Conservation (phyloP, 345 rosid species). For the Populus simonii region DNA sequence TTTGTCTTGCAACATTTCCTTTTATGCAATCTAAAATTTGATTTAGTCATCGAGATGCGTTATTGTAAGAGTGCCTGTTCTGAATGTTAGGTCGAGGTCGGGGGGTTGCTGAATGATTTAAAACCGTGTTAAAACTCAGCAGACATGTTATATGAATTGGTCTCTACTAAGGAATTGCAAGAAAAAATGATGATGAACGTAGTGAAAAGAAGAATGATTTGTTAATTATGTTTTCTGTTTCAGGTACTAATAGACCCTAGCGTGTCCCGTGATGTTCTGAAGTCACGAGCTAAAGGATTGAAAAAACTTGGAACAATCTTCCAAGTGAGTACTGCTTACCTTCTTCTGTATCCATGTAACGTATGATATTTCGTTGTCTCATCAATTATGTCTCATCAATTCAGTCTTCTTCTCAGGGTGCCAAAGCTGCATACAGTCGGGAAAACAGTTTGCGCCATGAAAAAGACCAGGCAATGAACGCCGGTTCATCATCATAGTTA, state of each 20-base stretch:
- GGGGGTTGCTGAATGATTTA: neutral
- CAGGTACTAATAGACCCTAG: conserved; percentile 90
- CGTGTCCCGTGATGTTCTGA: conserved; percentile 62
- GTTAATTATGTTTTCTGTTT: conserved; percentile 7
- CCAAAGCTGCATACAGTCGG: conserved; percentile 65
- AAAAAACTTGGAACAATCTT: conserved; percentile 84
- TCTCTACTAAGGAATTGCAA: neutral
- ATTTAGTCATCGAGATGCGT: neutral
- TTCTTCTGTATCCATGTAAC: neutral
- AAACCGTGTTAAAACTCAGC: neutral
- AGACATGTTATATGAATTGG: neutral
- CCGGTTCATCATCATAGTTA: conserved; percentile 34
- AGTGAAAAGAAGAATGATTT: neutral
- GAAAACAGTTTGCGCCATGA: conserved; percentile 79
- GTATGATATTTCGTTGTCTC: neutral
- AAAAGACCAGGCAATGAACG: conserved; percentile 6
- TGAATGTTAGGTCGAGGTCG: neutral
- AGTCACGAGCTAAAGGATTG: conserved; percentile 61
- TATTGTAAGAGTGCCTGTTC: neutral
- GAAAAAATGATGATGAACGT: neutral
- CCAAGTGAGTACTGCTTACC: conserved; percentile 49
- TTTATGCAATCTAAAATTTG: neutral
- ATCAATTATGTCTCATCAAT: neutral
- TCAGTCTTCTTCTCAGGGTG: conserved; percentile 53
- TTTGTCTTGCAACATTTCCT: too few species aligned